phyloP scores from a whole-genome alignment of 2,329 filamentous ascomycete species.

The Lecanicillium sp. region DNA sequence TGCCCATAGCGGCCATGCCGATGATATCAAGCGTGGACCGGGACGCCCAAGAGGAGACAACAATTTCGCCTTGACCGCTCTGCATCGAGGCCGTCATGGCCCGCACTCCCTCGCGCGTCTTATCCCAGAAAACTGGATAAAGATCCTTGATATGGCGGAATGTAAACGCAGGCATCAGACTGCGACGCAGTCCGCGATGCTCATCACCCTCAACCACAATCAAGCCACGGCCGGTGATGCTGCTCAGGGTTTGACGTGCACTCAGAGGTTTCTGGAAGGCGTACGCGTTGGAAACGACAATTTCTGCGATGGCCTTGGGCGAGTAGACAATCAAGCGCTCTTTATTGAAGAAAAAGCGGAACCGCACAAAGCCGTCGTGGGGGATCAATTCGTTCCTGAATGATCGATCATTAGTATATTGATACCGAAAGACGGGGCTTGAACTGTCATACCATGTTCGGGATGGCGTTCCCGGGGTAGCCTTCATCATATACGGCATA shows the following conservation, averaged over 20 bases:
- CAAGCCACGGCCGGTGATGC: constrained; percentile 64
- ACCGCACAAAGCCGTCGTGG: constrained; percentile 64
- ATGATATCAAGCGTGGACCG: constrained; percentile 71
- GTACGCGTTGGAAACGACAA: constrained; percentile 63
- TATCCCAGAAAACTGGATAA: constrained; percentile 78
- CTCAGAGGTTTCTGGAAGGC: constrained; percentile 59
- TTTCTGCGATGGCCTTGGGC: constrained; percentile 62
- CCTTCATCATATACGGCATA: constrained; percentile 30
- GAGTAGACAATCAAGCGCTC: constrained; percentile 57
- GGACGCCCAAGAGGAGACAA: constrained; percentile 58
- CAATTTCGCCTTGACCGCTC: constrained; percentile 38
- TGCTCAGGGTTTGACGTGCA: constrained; percentile 50
- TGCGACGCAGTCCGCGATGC: constrained; percentile 75
- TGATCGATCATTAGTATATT: constrained; percentile 19
- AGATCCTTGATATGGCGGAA: constrained; percentile 80
- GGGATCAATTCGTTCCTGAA: constrained; percentile 55
- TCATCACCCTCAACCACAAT: constrained; percentile 85
- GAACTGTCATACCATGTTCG: constrained; percentile 46
- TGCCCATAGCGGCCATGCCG: constrained; percentile 63
- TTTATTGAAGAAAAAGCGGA: constrained; percentile 54
- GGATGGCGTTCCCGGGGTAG: constrained; percentile 39
- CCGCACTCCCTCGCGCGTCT: constrained; percentile 61
- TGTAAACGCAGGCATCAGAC: constrained; percentile 76
- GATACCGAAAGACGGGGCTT: too few relatives aligned
- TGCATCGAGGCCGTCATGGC: constrained; percentile 45